Evolutionary conservation across 2,329 filamentous ascomycete species (phyloP).

Genomic region (Epichloe baconii): DNA sequence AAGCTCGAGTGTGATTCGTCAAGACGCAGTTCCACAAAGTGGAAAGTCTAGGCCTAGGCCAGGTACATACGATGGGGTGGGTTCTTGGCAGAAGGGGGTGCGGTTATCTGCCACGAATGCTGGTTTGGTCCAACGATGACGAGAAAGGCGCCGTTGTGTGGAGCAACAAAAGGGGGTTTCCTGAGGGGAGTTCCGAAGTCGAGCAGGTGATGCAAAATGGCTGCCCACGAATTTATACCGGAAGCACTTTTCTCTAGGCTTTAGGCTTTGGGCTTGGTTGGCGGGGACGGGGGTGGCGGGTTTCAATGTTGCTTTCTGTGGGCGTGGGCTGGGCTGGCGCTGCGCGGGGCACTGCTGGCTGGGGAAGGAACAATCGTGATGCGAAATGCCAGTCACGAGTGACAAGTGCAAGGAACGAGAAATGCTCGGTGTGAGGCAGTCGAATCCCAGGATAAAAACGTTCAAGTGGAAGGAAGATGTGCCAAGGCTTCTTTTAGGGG

Average conservation of each 20-base stretch:
- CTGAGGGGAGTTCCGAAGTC: neutral
- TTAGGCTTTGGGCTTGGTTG: slow-evolving; percentile 10
- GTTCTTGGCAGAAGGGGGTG: neutral
- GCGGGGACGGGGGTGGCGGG: neutral
- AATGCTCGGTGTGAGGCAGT: too few species aligned
- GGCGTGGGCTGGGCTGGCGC: neutral
- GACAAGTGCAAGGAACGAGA: too few species aligned
- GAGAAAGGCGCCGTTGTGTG: too few species aligned
- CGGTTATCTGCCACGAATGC: too few species aligned
- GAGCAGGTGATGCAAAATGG: slow-evolving; percentile 9
- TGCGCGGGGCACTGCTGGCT: neutral
- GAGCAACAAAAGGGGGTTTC: too few species aligned
- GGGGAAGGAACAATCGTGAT: neutral
- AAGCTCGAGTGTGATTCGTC: slow-evolving; percentile 2
- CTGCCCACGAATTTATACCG: slow-evolving; percentile 22
- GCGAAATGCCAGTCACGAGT: too few species aligned
- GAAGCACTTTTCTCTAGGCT: slow-evolving; percentile 15
- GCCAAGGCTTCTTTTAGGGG: too few species aligned
- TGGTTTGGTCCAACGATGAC: too few species aligned
- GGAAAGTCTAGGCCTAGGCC: slow-evolving; percentile 1
- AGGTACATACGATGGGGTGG: slow-evolving; percentile 1
- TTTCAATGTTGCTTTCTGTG: neutral
- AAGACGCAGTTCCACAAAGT: slow-evolving; percentile 1
- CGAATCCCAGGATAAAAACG: neutral
- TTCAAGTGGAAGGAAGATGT: too few species aligned